phyloP scores from a whole-genome alignment of 352 stramenopile genomes.

The Globisporangium heterothallicum region DNA sequence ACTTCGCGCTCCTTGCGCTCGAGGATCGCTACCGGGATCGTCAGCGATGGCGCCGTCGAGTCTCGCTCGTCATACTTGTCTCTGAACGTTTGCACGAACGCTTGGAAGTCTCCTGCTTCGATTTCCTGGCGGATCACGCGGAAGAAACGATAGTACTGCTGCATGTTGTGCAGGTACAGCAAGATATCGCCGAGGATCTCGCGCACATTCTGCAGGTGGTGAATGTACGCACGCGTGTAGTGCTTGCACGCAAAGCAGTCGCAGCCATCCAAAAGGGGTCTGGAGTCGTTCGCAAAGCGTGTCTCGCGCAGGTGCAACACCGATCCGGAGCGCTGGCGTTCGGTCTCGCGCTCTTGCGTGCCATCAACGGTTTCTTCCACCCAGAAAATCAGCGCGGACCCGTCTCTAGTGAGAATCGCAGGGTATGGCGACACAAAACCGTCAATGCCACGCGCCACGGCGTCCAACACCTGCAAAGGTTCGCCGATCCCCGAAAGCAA shows the following conservation, averaged over 20 bases:
- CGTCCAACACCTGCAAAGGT: conserved; percentile 51
- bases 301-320: conserved; percentile 66
- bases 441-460: conserved; percentile 50
- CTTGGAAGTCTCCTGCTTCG: conserved; percentile 29
- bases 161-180: conserved; percentile 85
- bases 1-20: conserved; percentile 55
- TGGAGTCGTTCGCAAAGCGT: conserved; percentile 57
- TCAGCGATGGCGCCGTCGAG: conserved; percentile 37
- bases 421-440: conserved; percentile 70
- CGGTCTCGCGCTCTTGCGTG: conserved; percentile 19
- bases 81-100: conserved; percentile 36
- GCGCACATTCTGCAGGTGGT: conserved; percentile 90
- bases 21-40: conserved; percentile 42
- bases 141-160: conserved; percentile 77
- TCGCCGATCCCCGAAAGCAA: conserved; percentile 63
- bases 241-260: conserved; percentile 70
- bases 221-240: conserved; percentile 86
- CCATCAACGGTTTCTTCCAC: conserved; percentile 30
- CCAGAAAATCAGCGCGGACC: conserved; percentile 60
- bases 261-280: conserved; percentile 53
- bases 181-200: conserved; percentile 91
- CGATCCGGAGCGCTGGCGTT: conserved; percentile 30
- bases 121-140: conserved; percentile 47
- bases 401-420: conserved; percentile 35
- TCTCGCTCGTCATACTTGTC: conserved; percentile 38